phyloP scores from a whole-genome alignment of 2,329 filamentous ascomycete genomes.

The Cladophialophora carrionii region DNA sequence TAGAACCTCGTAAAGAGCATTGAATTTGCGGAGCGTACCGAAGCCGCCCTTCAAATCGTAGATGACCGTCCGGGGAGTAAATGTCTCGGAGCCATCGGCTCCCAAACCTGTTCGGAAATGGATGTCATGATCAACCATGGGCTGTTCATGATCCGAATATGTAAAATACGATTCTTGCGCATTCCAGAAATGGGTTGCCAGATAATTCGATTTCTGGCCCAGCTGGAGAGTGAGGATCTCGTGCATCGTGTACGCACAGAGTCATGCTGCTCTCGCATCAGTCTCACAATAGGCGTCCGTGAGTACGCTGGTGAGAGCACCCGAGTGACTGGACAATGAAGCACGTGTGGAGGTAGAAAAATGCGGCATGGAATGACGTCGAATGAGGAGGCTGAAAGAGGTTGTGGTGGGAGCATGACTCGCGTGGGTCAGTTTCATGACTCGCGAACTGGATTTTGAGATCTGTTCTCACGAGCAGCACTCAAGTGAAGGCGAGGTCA shows the following conservation, averaged over 20 bases:
- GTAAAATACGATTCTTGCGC: conserved; percentile 98
- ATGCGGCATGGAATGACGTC: background rate
- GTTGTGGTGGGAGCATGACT: background rate
- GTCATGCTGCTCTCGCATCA: background rate
- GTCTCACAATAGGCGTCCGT: background rate
- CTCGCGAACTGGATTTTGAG: conserved; percentile 7
- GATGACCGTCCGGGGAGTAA: conserved; percentile 84
- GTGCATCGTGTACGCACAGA: conserved; percentile 65
- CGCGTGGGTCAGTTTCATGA: conserved; percentile 8
- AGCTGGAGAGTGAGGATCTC: conserved; percentile 94
- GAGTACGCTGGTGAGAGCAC: background rate
- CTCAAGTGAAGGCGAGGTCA: conserved; percentile 10
- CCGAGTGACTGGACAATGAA: background rate
- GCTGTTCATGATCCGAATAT: conserved; percentile 69
- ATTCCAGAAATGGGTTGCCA: conserved; percentile 98
- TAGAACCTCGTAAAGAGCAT: conserved; percentile 75
- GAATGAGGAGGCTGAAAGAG: conserved; percentile 1
- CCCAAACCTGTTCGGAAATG: conserved; percentile 85
- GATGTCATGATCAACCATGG: conserved; percentile 76
- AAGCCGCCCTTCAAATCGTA: conserved; percentile 96
- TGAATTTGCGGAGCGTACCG: conserved; percentile 82
- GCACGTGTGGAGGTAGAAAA: background rate
- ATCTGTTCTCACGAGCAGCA: conserved; percentile 20
- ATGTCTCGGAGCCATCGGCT: conserved; percentile 84
- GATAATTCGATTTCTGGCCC: conserved; percentile 88